phyloP scores from a whole-genome alignment of 148 eudicot species.

The Rhododendron ferrugineum region DNA sequence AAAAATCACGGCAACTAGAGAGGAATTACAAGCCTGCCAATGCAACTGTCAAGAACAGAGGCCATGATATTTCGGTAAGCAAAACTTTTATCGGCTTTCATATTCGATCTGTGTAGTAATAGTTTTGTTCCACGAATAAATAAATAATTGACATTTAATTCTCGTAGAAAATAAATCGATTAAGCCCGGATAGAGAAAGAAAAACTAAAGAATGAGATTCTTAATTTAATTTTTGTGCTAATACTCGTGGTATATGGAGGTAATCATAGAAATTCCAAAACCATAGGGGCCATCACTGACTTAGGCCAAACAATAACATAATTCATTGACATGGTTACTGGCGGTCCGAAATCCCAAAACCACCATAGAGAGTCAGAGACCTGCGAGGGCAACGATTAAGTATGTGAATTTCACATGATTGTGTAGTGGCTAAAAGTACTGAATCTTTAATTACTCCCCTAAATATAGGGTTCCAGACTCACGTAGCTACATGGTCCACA shows the following conservation, averaged over 20 bases:
- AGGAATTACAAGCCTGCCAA: slow-evolving; percentile 26
- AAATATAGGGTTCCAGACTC: too few relatives aligned
- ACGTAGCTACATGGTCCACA: too few relatives aligned
- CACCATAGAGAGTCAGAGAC: too few relatives aligned
- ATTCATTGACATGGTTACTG: too few relatives aligned
- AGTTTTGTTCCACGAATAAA: background rate
- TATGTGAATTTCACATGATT: background rate
- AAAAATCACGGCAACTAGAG: slow-evolving; percentile 10
- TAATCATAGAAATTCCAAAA: background rate
- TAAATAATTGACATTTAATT: background rate
- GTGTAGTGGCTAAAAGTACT: too few relatives aligned
- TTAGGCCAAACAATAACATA: too few relatives aligned
- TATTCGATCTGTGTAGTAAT: background rate
- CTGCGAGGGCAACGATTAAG: too few relatives aligned
- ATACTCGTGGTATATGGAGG: background rate
- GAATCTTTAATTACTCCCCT: too few relatives aligned
- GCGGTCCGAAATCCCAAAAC: too few relatives aligned
- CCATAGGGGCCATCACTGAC: too few relatives aligned
- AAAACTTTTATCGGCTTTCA: background rate
- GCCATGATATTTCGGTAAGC: slow-evolving; percentile 44
- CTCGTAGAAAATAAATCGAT: background rate
- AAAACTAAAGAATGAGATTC: background rate
- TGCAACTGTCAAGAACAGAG: slow-evolving; percentile 46
- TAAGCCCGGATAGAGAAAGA: background rate
- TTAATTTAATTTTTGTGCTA: background rate